Evolutionary conservation across 805 yeast genomes (phyloP).

Genomic region (Jamesozyma spencerorum): DNA sequence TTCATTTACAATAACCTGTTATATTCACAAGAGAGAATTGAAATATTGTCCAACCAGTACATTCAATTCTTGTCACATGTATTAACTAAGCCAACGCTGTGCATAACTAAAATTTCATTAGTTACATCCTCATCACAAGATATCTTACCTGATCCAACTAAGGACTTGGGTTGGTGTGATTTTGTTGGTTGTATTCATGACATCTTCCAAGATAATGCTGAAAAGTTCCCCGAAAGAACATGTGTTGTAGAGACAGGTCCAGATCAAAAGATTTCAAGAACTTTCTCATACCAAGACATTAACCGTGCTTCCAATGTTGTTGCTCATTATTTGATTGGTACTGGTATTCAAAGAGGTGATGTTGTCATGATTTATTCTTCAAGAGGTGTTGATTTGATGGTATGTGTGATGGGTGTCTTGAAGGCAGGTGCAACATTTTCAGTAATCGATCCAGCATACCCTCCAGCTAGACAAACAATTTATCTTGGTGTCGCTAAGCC

Average conservation of each 20-base stretch:
- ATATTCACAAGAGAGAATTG: constrained; percentile 61
- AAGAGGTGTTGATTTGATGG: constrained; percentile 93
- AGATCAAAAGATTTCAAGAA: constrained; percentile 51
- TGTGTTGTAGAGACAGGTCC: constrained; percentile 83
- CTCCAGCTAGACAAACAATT: constrained; percentile 93
- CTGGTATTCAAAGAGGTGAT: constrained; percentile 84
- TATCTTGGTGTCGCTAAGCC: constrained; percentile 93
- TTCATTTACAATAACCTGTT: constrained; percentile 61
- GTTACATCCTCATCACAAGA: constrained; percentile 55
- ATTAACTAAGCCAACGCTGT: constrained; percentile 29
- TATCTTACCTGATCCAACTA: constrained; percentile 78
- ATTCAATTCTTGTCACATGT: constrained; percentile 39
- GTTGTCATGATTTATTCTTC: constrained; percentile 97
- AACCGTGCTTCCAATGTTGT: constrained; percentile 88
- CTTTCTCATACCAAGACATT: constrained; percentile 78
- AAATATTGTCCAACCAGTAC: constrained; percentile 65
- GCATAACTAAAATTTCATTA: constrained; percentile 55
- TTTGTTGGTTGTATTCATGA: constrained; percentile 96
- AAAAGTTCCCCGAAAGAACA: constrained; percentile 69
- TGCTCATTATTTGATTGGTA: constrained; percentile 73
- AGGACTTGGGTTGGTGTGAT: constrained; percentile 79
- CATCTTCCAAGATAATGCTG: constrained; percentile 82
- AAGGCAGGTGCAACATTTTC: constrained; percentile 99
- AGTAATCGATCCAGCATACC: constrained; percentile 97
- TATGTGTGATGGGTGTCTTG: constrained; percentile 94